These are phyloP conservation scores for Fusarium sp. DNA, from an alignment of 2,329 filamentous ascomycete genomes.

Conservation along the genomic window DNA sequence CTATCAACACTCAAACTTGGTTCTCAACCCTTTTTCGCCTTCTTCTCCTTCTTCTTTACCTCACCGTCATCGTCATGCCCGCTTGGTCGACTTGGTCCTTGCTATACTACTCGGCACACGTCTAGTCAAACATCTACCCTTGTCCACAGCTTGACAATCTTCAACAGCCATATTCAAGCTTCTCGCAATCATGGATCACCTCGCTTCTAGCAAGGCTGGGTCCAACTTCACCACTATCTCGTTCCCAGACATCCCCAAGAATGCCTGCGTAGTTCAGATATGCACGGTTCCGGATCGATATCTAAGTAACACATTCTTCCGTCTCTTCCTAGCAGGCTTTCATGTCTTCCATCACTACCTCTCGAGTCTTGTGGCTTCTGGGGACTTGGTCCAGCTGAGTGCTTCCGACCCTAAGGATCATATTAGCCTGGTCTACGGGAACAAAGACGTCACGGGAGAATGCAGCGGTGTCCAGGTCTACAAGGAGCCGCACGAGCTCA, in stretches of 20 bases:
- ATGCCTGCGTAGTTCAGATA: not conserved
- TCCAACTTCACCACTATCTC: slow-evolving; percentile 10
- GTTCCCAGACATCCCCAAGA: not conserved
- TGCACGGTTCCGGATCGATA: not conserved
- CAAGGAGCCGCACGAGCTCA: not conserved
- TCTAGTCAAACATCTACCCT: not conserved
- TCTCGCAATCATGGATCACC: not conserved
- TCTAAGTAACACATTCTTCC: not conserved
- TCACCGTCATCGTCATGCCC: not conserved
- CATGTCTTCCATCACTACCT: not conserved
- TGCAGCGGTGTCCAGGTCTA: not conserved
- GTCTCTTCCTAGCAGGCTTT: not conserved
- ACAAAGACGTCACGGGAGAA: not conserved
- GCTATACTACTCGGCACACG: not conserved
- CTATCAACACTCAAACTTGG: not conserved
- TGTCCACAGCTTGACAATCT: not conserved
- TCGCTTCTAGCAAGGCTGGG: not conserved
- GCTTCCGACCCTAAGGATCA: slow-evolving; percentile 4
- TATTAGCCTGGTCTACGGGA: not conserved
- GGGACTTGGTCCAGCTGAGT: slow-evolving; percentile 6
- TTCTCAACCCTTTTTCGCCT: not conserved
- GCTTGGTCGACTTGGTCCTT: not conserved
- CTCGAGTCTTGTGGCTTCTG: not conserved
- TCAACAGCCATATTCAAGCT: slow-evolving; percentile 2
- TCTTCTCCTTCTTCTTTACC: not conserved